Evolutionary conservation across 1,284 basidiomycete species (phyloP).

Genomic region (Fomitiporia mediterranea): DNA sequence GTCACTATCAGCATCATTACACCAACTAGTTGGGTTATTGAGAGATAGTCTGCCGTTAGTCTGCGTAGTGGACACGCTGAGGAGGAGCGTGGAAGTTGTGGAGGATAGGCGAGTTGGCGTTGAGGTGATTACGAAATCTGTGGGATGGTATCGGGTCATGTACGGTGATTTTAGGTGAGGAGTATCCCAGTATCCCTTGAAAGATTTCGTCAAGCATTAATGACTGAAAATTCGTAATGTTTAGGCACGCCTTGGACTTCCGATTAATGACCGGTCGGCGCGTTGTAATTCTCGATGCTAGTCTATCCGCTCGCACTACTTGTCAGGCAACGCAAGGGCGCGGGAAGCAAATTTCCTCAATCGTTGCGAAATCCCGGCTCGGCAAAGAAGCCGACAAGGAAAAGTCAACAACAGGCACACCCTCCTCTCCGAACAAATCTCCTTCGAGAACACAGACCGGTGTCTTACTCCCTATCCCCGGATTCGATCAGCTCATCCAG

Average conservation of each 20-base stretch:
- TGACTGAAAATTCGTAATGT: background rate
- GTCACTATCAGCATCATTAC: conserved; percentile 55
- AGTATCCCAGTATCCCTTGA: conserved; percentile 28
- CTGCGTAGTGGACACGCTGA: conserved; percentile 61
- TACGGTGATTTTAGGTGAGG: conserved; percentile 65
- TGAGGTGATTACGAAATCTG: conserved; percentile 69
- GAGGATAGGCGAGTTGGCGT: conserved; percentile 29
- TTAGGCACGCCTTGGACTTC: conserved; percentile 73
- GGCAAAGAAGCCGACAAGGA: conserved; percentile 10
- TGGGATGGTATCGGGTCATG: conserved; percentile 75
- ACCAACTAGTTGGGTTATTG: conserved; percentile 59
- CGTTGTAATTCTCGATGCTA: conserved; percentile 64
- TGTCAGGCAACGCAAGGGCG: conserved; percentile 8
- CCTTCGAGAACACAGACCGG: conserved; percentile 26
- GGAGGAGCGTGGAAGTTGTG: conserved; percentile 35
- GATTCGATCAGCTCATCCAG: conserved; percentile 46
- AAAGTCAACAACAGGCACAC: background rate
- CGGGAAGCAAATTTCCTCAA: conserved; percentile 3
- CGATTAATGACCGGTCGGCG: conserved; percentile 64
- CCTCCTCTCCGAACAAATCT: conserved; percentile 2
- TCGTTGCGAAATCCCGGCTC: background rate
- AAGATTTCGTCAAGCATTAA: background rate
- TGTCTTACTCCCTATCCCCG: conserved; percentile 56
- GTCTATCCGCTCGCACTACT: background rate
- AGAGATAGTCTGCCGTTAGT: conserved; percentile 72